Evolutionary conservation across 805 yeast genomes (phyloP).

Genomic region (Dipodascus albidus): DNA sequence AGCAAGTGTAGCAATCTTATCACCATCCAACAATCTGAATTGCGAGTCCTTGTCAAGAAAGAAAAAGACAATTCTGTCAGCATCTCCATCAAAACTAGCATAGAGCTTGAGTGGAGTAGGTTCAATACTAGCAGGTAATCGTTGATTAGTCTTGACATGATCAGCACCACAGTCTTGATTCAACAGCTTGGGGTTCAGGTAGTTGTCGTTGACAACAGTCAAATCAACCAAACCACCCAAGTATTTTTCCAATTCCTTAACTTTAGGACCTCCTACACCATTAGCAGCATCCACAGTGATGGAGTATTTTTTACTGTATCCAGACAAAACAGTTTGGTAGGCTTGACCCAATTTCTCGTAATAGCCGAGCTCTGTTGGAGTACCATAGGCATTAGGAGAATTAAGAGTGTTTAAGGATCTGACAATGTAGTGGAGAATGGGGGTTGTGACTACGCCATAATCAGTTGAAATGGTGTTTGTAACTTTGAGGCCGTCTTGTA

Average conservation of each 20-base stretch:
- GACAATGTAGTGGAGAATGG: constrained; percentile 84
- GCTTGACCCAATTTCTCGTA: constrained; percentile 48
- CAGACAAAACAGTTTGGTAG: constrained; percentile 32
- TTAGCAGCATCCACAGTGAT: constrained; percentile 85
- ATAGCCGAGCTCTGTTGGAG: constrained; percentile 56
- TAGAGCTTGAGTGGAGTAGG: constrained; percentile 37
- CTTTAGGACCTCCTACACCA: constrained; percentile 89
- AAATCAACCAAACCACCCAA: constrained; percentile 33
- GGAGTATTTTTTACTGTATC: constrained; percentile 25
- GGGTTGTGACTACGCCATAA: constrained; percentile 75
- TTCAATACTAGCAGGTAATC: constrained; percentile 49
- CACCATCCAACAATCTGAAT: constrained; percentile 64
- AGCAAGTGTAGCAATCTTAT: constrained; percentile 77
- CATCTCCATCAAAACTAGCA: constrained; percentile 94
- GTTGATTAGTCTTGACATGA: constrained; percentile 82
- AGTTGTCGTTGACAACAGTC: constrained; percentile 39
- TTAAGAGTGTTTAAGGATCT: constrained; percentile 53
- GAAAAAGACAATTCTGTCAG: constrained; percentile 83
- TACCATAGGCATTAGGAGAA: constrained; percentile 39
- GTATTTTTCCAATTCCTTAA: constrained; percentile 34
- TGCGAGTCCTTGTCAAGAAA: constrained; percentile 24
- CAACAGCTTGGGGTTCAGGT: constrained; percentile 41
- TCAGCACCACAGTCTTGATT: constrained; percentile 91
- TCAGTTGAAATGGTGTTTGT: constrained; percentile 38
- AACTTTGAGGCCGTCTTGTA: constrained; percentile 46